Conservation (phyloP, 1,284 basidiomycete genomes). For the Naganishia sp. region DNA sequence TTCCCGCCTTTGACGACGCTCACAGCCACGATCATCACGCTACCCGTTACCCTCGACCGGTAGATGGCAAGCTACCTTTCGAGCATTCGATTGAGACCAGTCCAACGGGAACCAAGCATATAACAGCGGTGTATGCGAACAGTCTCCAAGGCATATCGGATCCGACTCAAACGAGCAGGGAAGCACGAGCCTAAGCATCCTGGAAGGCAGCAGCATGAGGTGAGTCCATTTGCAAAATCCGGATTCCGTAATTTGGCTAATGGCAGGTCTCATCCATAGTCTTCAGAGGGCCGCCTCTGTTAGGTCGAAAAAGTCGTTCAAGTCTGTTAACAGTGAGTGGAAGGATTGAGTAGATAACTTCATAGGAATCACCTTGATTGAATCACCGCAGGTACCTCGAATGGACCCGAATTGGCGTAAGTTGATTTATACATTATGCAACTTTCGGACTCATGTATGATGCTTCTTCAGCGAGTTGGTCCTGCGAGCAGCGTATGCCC, state of each 20-base stretch:
- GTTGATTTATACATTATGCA: not conserved
- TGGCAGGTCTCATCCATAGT: not conserved
- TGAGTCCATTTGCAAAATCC: not conserved
- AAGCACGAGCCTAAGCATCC: no score
- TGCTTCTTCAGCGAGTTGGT: slow-evolving; percentile 3
- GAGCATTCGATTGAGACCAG: no score
- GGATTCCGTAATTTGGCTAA: not conserved
- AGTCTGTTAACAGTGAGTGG: slow-evolving; percentile 18
- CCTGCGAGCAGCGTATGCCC: slow-evolving; percentile 12
- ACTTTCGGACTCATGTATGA: not conserved
- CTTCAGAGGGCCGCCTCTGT: slow-evolving; percentile 11
- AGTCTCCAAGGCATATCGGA: no score
- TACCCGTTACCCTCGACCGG: no score
- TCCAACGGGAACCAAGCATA: no score
- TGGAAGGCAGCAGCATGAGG: slow-evolving; percentile 7
- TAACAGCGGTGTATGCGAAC: no score
- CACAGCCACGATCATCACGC: no score
- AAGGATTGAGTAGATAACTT: no score
- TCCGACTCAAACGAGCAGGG: no score
- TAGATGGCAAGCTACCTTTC: no score
- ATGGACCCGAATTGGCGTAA: slow-evolving; percentile 22
- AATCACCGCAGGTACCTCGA: not conserved
- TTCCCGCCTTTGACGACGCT: not conserved
- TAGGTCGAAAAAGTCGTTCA: slow-evolving; percentile 22
- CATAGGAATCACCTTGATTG: not conserved